Evolutionary conservation across 2,329 filamentous ascomycete species (phyloP), one percentile per base, ranked within the genome.

Genomic region (Colletotrichum horii): DNA sequence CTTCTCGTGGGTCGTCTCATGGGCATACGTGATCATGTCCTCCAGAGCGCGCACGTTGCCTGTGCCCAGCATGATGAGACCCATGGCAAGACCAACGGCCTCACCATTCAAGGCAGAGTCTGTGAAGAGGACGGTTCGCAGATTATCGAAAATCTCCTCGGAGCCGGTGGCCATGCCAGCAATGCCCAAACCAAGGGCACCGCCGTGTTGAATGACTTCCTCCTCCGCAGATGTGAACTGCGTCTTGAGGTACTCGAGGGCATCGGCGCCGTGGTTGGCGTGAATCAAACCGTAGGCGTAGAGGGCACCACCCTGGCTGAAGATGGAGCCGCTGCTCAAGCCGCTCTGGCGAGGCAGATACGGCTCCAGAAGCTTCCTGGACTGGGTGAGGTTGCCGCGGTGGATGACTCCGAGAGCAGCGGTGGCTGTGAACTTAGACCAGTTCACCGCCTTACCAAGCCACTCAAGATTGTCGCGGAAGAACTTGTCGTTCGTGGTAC

Each of bases 341-440:
- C 93, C 91, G 66, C 91, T 92, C 77, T 93, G 91, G 77, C 95
- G 93, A 16, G 97, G 97, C 11, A 99, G 92, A 82, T 99, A 99
- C 4, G 97, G 97, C 81, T 98, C 96, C 16, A 99, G 90, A 3
- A 99, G 91, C 87, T 98, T 98, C 82, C 96, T 93, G 2, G 96
- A 97, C 82, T 99, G 96, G 28, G 94, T 94, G 75, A 99, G 89
- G 84, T 99, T 99, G 71, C 97, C 97, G 61, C 96, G 94, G 85
- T 99, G 97, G 77, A 99, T 98, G 67, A 98, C 97, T 84, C 97
- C 97, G 8, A 99, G 89, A 9, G 97, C 97, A 72, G 97, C 97
- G 6, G 97, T 99, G 16, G 97, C 97, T 1, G 97, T 98, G 84
- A 99, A 99, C 84, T 99, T 99, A 76, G 96, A 98, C 97, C 97